These are phyloP conservation scores for Verticillium nonalfalfae DNA, from an alignment of 2,329 filamentous ascomycete genomes.

Conservation along the genomic window DNA sequence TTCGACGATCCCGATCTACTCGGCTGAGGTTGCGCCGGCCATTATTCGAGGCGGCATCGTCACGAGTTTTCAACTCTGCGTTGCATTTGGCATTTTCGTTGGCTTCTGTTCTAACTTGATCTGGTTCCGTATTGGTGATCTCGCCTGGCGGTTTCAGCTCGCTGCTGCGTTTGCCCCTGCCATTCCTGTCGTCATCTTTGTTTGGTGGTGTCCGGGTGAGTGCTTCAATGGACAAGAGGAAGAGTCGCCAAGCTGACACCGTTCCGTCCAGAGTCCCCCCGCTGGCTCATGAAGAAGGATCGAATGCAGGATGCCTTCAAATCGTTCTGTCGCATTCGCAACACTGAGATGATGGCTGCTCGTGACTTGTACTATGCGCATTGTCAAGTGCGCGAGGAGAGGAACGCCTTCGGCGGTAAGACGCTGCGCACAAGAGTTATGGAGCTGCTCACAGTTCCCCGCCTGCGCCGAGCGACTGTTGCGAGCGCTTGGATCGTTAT, in stretches of 20 bases:
- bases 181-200: slow-evolving; percentile 42
- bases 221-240: neutral
- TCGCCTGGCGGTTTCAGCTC: slow-evolving; percentile 53
- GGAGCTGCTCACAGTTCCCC: slow-evolving; percentile 52
- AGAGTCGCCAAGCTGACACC: neutral
- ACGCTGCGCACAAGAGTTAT: slow-evolving; percentile 42
- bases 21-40: slow-evolving; percentile 45
- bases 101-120: slow-evolving; percentile 55
- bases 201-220: slow-evolving; percentile 51
- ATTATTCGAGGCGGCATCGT: slow-evolving; percentile 56
- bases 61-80: slow-evolving; percentile 68
- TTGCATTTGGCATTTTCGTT: slow-evolving; percentile 43
- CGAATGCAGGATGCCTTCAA: slow-evolving; percentile 46
- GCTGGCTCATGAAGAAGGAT: slow-evolving; percentile 60
- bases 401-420: slow-evolving; percentile 16
- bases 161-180: slow-evolving; percentile 57
- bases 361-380: slow-evolving; percentile 58
- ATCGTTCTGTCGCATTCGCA: slow-evolving; percentile 50
- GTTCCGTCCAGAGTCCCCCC: slow-evolving; percentile 45
- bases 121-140: slow-evolving; percentile 39
- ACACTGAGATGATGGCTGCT: slow-evolving; percentile 52
- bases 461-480: slow-evolving; percentile 55
- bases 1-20: slow-evolving; percentile 45
- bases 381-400: slow-evolving; percentile 23
- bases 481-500: slow-evolving; percentile 66